Base-by-base conservation (phyloP, 805 yeast species). In the Candida tammaniensis region DNA sequence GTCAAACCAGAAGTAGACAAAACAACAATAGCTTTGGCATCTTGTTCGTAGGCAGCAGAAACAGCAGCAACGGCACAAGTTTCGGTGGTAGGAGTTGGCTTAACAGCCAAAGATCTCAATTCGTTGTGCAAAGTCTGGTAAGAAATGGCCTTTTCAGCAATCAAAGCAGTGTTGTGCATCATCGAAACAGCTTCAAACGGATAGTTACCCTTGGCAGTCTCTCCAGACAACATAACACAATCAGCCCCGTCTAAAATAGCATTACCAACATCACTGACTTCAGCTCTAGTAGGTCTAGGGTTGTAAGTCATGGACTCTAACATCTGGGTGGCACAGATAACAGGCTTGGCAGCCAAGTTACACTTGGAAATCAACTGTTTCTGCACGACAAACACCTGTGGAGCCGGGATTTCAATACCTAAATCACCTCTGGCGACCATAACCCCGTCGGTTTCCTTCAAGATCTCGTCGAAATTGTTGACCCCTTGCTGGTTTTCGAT, bases 341-440 rank as follows among this genome's bases (percentile, higher is more conserved):
- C 97, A 60, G 98, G 98, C 81, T 93, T 93, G 67, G 97, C 98
- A 51, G 96, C 98, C 64, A 91, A 74, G 82, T 93, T 94, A 78
- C 96, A 93, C 76, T 93, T 93, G 61, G 98, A 98, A 64, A 93
- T 91, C 73, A 93, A 78, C 76, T 89, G 96, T 80, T 93, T 93
- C 76, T 93, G 98, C 54, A 89, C 98, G 55, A 93, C 88, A 67
- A 93, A 89, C 46, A 93, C 98, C 74, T 89, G 94, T 48, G 97
- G 91, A 49, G 98, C 98, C 51, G 98, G 98, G 59, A 93, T 93
- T 76, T 93, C 98, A 59, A 93, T 93, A 78, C 98, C 98, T 57
- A 93, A 78, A 69, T 93, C 98, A 78, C 98, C 98, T 74, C 98
- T 84, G 58, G 98, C 98, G 65, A 93, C 98, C 98, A 93, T 93